A percentile compares a stretch with the other conserved stretches of the same genome.
Conservation (phyloP, 805 yeast species). For the Ogataea haglerorum region DNA sequence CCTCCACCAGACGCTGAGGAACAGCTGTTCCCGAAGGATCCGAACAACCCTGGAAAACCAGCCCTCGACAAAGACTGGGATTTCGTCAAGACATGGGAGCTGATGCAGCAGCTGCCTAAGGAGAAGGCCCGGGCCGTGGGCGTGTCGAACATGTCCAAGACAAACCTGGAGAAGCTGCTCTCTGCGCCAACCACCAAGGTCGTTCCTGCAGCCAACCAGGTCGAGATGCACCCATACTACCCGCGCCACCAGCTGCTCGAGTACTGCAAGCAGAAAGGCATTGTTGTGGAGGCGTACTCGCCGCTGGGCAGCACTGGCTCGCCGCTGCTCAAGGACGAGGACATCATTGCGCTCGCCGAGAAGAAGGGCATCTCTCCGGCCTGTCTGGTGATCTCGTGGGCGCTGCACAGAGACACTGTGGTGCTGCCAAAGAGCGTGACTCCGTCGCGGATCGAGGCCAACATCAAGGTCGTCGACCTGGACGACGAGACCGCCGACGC, state of each 20-base stretch:
- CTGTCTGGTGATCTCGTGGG: slow-evolving; percentile 57
- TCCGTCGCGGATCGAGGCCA: slow-evolving; percentile 40
- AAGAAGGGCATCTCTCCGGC: slow-evolving; percentile 45
- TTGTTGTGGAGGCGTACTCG: slow-evolving; percentile 68
- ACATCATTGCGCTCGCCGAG: slow-evolving; percentile 42
- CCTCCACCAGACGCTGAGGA: slow-evolving; percentile 33
- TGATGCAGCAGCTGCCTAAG: slow-evolving; percentile 52
- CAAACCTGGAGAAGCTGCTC: slow-evolving; percentile 49
- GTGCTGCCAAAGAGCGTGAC: slow-evolving; percentile 51
- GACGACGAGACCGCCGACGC: slow-evolving; percentile 33
- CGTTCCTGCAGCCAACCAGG: slow-evolving; percentile 49
- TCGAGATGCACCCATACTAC: slow-evolving; percentile 14
- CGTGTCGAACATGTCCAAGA: slow-evolving; percentile 66
- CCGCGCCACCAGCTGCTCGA: slow-evolving; percentile 52
- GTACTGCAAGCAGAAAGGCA: slow-evolving; percentile 49
- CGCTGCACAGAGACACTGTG: slow-evolving; percentile 50
- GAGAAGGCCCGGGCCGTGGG: slow-evolving; percentile 65
- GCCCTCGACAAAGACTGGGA: slow-evolving; percentile 30
- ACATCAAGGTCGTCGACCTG: slow-evolving; percentile 35
- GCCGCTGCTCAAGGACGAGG: slow-evolving; percentile 46
- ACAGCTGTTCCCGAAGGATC: slow-evolving; percentile 15
- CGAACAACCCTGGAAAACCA: slow-evolving; percentile 27
- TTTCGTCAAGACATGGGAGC: slow-evolving; percentile 58
- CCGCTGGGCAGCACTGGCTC: slow-evolving; percentile 66
- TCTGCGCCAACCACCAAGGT: slow-evolving; percentile 43